A percentile compares a stretch with the other conserved stretches of the same genome.
Conservation (phyloP, 768 basidiomycete genomes). For the Kondoa subrosea region DNA sequence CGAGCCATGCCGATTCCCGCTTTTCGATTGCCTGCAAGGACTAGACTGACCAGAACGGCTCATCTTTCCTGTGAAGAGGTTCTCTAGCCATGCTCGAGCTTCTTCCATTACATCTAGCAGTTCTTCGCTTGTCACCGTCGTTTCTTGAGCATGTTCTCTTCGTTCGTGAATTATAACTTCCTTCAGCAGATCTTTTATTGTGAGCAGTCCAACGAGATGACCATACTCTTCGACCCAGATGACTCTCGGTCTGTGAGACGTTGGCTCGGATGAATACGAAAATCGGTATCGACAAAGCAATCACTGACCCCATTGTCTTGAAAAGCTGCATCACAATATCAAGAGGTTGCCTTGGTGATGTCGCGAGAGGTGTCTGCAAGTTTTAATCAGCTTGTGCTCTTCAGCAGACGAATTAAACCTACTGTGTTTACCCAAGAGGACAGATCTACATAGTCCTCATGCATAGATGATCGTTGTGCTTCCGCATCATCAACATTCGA, state of each 20-base stretch:
- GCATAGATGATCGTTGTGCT: conserved; percentile 43
- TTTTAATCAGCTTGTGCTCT: conserved; percentile 1
- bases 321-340: conserved; percentile 97
- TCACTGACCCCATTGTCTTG: conserved; percentile 98
- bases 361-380: conserved; percentile 73
- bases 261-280: neutral
- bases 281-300: too few species aligned
- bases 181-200: conserved; percentile 85
- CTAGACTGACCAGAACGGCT: neutral
- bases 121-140: conserved; percentile 18
- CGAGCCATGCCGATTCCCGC: too few species aligned
- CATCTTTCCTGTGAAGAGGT: neutral
- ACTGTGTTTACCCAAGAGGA: conserved; percentile 93
- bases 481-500: conserved; percentile 48
- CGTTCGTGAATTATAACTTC: conserved; percentile 45
- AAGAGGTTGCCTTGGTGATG: conserved; percentile 74
- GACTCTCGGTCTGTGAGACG: conserved; percentile 61
- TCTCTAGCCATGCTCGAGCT: conserved; percentile 22
- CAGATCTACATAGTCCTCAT: conserved; percentile 37
- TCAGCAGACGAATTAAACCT: conserved; percentile 22
- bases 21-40: neutral
- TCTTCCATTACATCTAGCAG: conserved; percentile 27
- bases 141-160: conserved; percentile 7
- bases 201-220: conserved; percentile 63
- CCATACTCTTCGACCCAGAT: conserved; percentile 85